phyloP scores from a whole-genome alignment of 108 stramenopile genomes.

The Nannochloropsis oceanica region DNA sequence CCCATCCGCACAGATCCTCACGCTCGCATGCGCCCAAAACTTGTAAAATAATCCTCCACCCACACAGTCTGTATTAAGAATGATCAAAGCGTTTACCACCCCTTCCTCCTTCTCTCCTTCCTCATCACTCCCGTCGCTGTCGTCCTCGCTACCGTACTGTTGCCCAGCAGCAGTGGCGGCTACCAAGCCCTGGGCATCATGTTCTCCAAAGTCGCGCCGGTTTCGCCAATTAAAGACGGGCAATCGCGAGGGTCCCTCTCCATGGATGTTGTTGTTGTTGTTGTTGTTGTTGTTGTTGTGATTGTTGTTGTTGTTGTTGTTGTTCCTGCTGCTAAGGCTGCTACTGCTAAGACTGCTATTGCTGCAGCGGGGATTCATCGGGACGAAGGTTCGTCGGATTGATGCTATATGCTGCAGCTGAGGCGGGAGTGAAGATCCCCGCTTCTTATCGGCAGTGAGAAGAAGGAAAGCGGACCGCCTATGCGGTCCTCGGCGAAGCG shows the following conservation, averaged over 20 bases:
- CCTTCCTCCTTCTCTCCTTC: background rate
- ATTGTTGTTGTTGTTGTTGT: background rate
- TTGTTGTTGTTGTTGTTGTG: background rate
- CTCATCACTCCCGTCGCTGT: background rate
- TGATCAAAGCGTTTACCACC: background rate
- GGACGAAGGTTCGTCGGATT: background rate
- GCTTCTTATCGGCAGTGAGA: no score
- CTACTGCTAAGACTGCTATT: background rate
- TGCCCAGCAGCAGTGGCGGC: background rate
- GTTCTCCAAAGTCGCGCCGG: background rate
- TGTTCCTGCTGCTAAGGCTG: background rate
- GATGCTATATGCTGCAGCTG: no score
- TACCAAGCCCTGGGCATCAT: background rate
- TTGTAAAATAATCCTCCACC: slow-evolving; percentile 30
- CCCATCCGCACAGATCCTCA: slow-evolving; percentile 80
- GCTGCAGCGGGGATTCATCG: background rate
- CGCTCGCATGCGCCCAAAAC: slow-evolving; percentile 45
- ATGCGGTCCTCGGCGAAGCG: background rate
- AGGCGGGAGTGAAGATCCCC: no score
- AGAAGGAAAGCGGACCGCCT: background rate
- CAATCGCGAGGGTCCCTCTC: background rate
- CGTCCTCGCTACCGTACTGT: background rate
- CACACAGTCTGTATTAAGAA: background rate
- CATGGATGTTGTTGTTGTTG: background rate
- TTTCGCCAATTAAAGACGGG: background rate